Evolutionary conservation across 441 rosid genomes (phyloP).

Genomic region (Omphalea diandra): DNA sequence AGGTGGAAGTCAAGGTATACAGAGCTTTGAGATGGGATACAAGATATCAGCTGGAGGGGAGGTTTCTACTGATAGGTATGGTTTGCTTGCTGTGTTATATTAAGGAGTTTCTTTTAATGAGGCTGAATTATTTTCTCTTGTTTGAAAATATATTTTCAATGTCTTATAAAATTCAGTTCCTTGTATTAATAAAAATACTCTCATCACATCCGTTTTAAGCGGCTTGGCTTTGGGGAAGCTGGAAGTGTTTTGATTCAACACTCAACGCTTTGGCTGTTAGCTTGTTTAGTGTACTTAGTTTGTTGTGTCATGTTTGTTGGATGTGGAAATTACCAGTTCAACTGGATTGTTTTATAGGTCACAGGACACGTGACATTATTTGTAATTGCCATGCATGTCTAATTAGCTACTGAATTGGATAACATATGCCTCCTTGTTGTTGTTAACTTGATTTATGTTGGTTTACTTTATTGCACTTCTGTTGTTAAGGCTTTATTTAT

Average conservation of each 20-base stretch:
- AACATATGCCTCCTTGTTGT: not conserved
- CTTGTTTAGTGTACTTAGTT: not conserved
- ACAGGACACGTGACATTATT: not conserved
- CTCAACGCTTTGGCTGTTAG: not conserved
- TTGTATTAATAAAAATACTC: not conserved
- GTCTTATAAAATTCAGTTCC: not conserved
- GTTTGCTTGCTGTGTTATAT: not conserved
- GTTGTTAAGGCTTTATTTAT: not conserved
- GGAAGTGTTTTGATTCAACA: not conserved
- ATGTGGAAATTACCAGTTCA: not conserved
- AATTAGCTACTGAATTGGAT: not conserved
- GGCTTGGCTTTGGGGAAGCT: not conserved
- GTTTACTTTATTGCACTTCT: too few species aligned
- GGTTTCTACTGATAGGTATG: conserved; percentile 27
- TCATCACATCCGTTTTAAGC: not conserved
- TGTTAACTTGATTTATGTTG: not conserved
- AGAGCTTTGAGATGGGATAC: conserved; percentile 25
- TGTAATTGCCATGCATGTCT: not conserved
- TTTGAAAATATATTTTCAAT: not conserved
- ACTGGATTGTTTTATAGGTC: not conserved
- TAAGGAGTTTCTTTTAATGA: not conserved
- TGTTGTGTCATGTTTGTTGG: not conserved
- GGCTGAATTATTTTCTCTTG: not conserved
- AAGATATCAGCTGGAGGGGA: conserved; percentile 30
- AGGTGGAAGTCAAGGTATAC: conserved; percentile 32